Percentiles rank a stretch among this genome's conserved stretches.
Conservation (phyloP, 352 stramenopile genomes). For the Phytophthora pini region DNA sequence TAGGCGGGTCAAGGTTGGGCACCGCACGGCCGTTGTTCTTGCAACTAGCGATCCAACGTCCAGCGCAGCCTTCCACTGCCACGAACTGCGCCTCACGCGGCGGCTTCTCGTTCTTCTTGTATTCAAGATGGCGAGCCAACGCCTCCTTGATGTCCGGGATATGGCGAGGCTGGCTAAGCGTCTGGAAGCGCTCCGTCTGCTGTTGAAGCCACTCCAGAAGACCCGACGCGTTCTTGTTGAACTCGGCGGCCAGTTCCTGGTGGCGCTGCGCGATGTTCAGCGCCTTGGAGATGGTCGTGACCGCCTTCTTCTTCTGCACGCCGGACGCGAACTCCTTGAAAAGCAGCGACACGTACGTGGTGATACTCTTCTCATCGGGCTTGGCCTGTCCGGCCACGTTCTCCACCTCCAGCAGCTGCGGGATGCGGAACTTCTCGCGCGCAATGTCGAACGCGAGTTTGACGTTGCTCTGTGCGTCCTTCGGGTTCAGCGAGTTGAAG, state of each 20-base stretch:
- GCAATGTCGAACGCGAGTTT: slow-evolving; percentile 88
- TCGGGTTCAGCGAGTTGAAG: slow-evolving; percentile 74
- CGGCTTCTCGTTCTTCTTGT: slow-evolving; percentile 90
- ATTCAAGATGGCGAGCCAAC: slow-evolving; percentile 72
- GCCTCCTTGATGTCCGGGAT: slow-evolving; percentile 77
- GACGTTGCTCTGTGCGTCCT: slow-evolving; percentile 76
- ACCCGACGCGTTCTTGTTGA: slow-evolving; percentile 68
- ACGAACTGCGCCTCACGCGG: slow-evolving; percentile 85
- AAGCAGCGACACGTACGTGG: slow-evolving; percentile 91
- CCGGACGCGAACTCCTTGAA: slow-evolving; percentile 93
- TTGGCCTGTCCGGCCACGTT: slow-evolving; percentile 87
- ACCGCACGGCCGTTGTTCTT: slow-evolving; percentile 88
- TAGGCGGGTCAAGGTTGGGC: slow-evolving; percentile 68
- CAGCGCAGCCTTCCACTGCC: slow-evolving; percentile 76
- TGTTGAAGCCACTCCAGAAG: slow-evolving; percentile 77
- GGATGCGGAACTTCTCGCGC: slow-evolving; percentile 88
- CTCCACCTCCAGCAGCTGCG: slow-evolving; percentile 85
- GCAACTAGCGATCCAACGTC: slow-evolving; percentile 86
- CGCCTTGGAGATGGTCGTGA: slow-evolving; percentile 91
- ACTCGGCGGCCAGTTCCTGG: slow-evolving; percentile 82
- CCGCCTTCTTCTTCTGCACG: slow-evolving; percentile 90
- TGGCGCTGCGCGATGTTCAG: slow-evolving; percentile 91
- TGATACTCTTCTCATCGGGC: slow-evolving; percentile 93
- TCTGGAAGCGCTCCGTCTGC: slow-evolving; percentile 82
- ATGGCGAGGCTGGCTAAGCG: slow-evolving; percentile 65